Evolutionary conservation across 495 filamentous ascomycete genomes (phyloP), one percentile per base, ranked within the genome.

Genomic region (Hypomontagnella submonticulosa): DNA sequence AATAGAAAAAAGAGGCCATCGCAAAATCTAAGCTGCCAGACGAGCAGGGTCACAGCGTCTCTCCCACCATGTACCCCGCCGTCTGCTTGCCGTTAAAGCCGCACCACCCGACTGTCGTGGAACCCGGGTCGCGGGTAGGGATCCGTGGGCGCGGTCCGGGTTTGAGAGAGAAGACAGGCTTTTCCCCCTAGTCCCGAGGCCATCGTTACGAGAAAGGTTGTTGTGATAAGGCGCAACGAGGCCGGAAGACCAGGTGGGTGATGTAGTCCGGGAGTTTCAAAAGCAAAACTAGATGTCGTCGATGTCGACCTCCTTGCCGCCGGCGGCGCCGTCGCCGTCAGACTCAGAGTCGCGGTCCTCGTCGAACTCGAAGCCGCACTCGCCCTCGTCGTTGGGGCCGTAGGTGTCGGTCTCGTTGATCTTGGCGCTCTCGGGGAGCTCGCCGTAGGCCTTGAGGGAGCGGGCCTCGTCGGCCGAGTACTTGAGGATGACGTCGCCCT

Each of bases 321-420:
- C 83, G 63, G 78, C 85, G 70, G 81, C 86, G 42, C 77, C 84
- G 56, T 84, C 86, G 43, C 83, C 82, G 40, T 88, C 86, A 58
- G 84, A 81, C 57, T 83, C 79, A 38, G 78, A 84, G 73, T 94
- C 97, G 73, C 92, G 92, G 79, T 97, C 96, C 77, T 90, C 90
- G 74, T 90, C 89, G 81, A 92, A 92, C 80, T 92, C 89, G 83
- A 92, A 92, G 77, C 89, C 88, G 79, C 89, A 91, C 69, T 91
- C 89, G 74, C 89, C 89, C 62, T 89, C 88, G 69, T 84, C 88
- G 75, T 87, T 83, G 73, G 84, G 83, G 46, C 83, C 83, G 77
- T 92, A 97, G 66, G 92, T 96, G 79, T 97, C 94, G 58, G 94
- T 97, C 87, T 98, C 94, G 85, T 98, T 98, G 85, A 98, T 98